These are phyloP conservation scores for Carpinus viminea DNA, from an alignment of 306 rosid genomes.

Conservation along the genomic window DNA sequence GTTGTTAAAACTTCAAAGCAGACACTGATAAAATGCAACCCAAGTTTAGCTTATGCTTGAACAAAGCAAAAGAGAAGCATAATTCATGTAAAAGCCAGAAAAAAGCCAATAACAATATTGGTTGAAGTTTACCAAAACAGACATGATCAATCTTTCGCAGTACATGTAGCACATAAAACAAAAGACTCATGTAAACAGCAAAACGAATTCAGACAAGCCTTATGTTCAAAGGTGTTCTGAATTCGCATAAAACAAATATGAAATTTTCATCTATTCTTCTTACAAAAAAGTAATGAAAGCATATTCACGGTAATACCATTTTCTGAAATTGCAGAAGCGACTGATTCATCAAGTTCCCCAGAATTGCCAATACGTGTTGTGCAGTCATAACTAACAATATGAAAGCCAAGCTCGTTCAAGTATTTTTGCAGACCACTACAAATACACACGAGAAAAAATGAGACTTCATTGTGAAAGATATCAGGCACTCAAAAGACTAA, in stretches of 20 bases:
- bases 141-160: not conserved
- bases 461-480: too few species aligned
- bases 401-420: slow-evolving; percentile 1
- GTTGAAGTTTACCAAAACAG: not conserved
- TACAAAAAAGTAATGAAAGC: not conserved
- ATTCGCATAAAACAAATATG: not conserved
- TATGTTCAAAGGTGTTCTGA: too few species aligned
- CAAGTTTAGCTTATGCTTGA: not conserved
- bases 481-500: too few species aligned
- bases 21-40: not conserved
- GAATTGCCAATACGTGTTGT: slow-evolving; percentile 57
- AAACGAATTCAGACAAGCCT: not conserved
- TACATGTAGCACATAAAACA: not conserved
- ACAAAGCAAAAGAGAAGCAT: not conserved
- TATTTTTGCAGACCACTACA: too few species aligned
- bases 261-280: not conserved
- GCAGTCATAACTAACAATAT: slow-evolving; percentile 43
- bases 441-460: too few species aligned
- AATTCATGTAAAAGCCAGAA: not conserved
- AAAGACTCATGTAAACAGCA: not conserved
- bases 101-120: not conserved
- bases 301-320: slow-evolving; percentile 7
- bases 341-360: slow-evolving; percentile 50
- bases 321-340: slow-evolving; percentile 27
- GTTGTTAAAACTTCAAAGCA: not conserved